These are phyloP conservation scores for Cyberlindnera galapagoensis DNA, from an alignment of 805 yeast species.

Conservation along the genomic window DNA sequence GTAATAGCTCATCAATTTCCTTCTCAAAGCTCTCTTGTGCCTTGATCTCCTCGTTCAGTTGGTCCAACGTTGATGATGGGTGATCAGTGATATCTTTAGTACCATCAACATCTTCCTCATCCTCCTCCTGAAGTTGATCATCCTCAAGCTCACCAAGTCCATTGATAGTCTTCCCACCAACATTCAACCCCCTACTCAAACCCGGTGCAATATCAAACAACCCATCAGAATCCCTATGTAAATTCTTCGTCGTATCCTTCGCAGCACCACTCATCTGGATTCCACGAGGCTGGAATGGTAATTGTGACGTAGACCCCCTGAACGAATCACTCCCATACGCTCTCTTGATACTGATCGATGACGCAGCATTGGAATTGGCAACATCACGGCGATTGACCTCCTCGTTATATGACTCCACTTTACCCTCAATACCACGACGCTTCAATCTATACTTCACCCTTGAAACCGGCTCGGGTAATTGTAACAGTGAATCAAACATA, in stretches of 20 bases:
- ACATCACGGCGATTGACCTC: constrained; percentile 43
- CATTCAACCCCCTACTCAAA: constrained; percentile 57
- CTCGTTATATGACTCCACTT: constrained; percentile 57
- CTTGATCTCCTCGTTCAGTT: constrained; percentile 6
- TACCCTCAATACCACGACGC: constrained; percentile 71
- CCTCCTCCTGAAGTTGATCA: constrained; percentile 25
- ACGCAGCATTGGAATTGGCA: constrained; percentile 48
- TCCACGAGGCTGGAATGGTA: constrained; percentile 96
- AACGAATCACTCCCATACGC: constrained; percentile 57
- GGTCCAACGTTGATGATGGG: too few species aligned
- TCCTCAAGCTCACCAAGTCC: constrained; percentile 17
- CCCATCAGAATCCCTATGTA: constrained; percentile 66
- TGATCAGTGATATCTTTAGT: not conserved
- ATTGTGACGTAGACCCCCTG: constrained; percentile 61
- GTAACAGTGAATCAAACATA: constrained; percentile 32
- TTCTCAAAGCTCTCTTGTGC: constrained; percentile 15
- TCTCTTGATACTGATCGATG: constrained; percentile 69
- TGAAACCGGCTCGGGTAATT: constrained; percentile 52
- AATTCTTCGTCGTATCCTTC: constrained; percentile 33
- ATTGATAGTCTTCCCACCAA: constrained; percentile 2
- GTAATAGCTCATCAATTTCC: constrained; percentile 46
- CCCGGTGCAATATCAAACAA: constrained; percentile 82
- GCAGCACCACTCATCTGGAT: constrained; percentile 29
- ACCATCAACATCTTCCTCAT: constrained; percentile 4
- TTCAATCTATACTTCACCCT: constrained; percentile 63